Evolutionary conservation across 2,329 filamentous ascomycete genomes (phyloP), one percentile per base, ranked within the genome.

Genomic region (Penicillium sp.): DNA sequence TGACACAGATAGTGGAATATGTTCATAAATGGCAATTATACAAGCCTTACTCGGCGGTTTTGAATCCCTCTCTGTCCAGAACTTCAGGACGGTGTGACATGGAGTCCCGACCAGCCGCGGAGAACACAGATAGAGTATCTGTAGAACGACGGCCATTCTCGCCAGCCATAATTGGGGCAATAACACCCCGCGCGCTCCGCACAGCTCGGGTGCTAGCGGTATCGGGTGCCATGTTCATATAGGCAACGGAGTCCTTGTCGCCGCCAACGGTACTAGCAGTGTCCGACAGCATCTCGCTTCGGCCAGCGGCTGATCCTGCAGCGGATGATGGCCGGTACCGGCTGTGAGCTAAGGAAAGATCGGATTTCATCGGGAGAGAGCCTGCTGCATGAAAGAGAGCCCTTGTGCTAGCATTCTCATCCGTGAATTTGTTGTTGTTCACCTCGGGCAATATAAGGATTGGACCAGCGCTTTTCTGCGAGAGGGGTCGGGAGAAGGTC

Each of bases 341-440:
- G 4, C 51, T 54, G 23, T 62, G 62, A 4, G 64, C 37, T 17
- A 68, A 51, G 6, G 61, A 66, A 5, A 60, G 47, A 40, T 71
- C 65, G 0, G 67, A 67, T 6, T 57, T 62, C 42, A 64, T 62
- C 1, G 66, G 61, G 6, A 72, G 61, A 15, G 63, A 63, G 2
- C 69, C 70, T 2, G 65, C 52, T 8, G 64, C 71, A 46, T 70
- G 70, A 50, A 71, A 72, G 9, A 73, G 61, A 2, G 69, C 64
- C 33, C 68, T 63, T 2, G 73, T 75, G 54, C 73, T 75, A 6
- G 71, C 70, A 12, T 72, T 73, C 15, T 72, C 71, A 31, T 71
- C 68, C 1, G 50, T 63, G 31, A 66, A 57, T 37, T 63, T 69
- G 21, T 53, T 62, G 12, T 67, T 66, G 10, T 71, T 70, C 25